A percentile compares a stretch with the other conserved stretches of the same genome.
phyloP scores from a whole-genome alignment of 78 protist genomes.

The Parvularia atlantis region DNA sequence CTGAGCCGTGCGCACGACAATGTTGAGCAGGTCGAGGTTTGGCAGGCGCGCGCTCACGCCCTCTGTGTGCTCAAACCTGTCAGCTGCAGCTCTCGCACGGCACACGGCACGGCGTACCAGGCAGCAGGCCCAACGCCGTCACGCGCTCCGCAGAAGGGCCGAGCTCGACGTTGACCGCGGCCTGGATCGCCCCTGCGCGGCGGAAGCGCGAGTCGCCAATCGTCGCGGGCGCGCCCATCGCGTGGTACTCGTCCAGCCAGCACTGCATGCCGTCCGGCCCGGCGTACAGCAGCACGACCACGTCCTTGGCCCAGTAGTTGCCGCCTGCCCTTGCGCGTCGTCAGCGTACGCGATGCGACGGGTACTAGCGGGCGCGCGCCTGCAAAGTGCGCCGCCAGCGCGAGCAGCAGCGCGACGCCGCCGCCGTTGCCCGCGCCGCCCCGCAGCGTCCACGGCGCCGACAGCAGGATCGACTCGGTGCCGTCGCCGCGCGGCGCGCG shows the following conservation, averaged over 20 bases:
- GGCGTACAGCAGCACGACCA: background rate
- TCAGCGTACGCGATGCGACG: background rate
- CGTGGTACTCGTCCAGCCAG: background rate
- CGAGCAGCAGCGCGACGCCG: background rate
- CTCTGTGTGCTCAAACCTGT: background rate
- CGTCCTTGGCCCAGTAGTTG: constrained; percentile 1
- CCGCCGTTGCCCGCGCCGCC: background rate
- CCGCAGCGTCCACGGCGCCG: background rate
- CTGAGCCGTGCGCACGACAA: too few species aligned
- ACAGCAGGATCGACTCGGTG: background rate
- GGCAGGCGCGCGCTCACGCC: constrained; percentile 13
- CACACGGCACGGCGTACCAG: background rate
- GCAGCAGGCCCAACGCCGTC: too few species aligned
- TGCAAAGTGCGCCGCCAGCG: background rate
- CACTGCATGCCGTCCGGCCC: background rate
- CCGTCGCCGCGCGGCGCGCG: constrained; percentile 2
- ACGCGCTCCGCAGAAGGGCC: too few species aligned
- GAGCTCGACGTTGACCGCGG: too few species aligned
- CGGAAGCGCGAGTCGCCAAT: too few species aligned
- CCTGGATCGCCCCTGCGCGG: too few species aligned
- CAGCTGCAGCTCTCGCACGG: background rate
- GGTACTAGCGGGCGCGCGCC: background rate
- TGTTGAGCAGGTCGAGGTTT: constrained; percentile 9
- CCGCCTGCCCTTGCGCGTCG: constrained; percentile 3
- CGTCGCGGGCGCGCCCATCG: background rate